Base-by-base conservation (phyloP, 331 rosid genomes). In the Arachis monticola region DNA sequence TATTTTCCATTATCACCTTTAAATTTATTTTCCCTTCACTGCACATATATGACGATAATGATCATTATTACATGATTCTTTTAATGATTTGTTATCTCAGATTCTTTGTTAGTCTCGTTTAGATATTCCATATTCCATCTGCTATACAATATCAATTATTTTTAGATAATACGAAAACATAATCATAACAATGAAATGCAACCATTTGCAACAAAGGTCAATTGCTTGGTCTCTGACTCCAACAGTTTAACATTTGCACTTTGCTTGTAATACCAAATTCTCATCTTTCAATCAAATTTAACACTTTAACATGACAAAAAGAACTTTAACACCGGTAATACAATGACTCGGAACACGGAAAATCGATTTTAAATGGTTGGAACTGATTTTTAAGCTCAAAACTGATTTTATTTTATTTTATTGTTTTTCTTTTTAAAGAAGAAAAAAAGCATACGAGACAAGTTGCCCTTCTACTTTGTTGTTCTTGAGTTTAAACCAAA, bases 11-110 rank as follows among this genome's bases (percentile, higher is more conserved):
- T 45, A n/a, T 70, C 79, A 42, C 69, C 79, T 32, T 32, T 9
- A 56, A 68, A 69, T 62, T 62, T 75, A 81, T 84, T 77, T 84
- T 85, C 80, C 76, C 4, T 64, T 59, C 47, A 67, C 56, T 58
- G 72, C 78, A 70, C 51, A 74, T 47, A 83, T 52, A 62, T 17
- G 63, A 42, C 66, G 56, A 60, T 11, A 32, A 61, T 8, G 10
- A 70, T 53, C 55, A 47, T 8, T 12, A 67, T 40, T 32, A 75
- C 67, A 56, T 56, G 61, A 75, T 58, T 70, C 77, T 67, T 73
- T 69, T 60, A 13, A 14, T 62, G 2, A 32, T 53, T 72, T 13
- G 67, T 42, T n/a, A 0, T 55, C 51, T 41, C 9, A 35, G 3
- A 35, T 35, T 35, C 40, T 35, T 35, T 35, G 40, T 4, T 35